Evolutionary conservation across 1,284 basidiomycete genomes (phyloP).

Genomic region (Apiotrichum gamsii): DNA sequence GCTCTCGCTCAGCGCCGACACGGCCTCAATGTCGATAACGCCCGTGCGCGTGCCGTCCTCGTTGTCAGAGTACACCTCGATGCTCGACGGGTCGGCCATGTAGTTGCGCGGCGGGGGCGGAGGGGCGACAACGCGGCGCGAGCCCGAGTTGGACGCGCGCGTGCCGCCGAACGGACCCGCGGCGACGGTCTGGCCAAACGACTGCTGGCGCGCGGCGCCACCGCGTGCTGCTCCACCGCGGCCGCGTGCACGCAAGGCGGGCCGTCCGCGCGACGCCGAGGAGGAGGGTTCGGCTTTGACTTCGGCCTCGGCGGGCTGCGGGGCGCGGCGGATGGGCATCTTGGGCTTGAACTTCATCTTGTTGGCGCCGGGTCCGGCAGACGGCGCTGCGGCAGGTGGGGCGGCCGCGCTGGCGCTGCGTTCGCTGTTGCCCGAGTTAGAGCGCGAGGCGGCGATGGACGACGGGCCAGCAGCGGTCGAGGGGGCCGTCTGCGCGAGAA

Average conservation of each 20-base stretch:
- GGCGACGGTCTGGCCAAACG: conserved; percentile 4
- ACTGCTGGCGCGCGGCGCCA: background rate
- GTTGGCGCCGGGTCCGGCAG: background rate
- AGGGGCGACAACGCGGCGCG: conserved; percentile 9
- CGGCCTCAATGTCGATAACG: conserved; percentile 78
- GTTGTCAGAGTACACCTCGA: conserved; percentile 65
- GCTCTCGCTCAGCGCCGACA: conserved; percentile 76
- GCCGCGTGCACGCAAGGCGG: conserved; percentile 2
- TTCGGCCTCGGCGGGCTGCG: conserved; percentile 17
- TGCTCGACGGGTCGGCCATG: conserved; percentile 5
- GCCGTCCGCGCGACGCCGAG: background rate
- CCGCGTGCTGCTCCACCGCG: background rate
- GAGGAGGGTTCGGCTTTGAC: conserved; percentile 7
- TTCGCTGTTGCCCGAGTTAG: background rate
- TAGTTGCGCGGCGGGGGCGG: conserved; percentile 5
- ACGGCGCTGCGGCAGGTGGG: background rate
- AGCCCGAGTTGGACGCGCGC: background rate
- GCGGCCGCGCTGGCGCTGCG: background rate
- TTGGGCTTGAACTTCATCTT: conserved; percentile 47
- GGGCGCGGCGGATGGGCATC: conserved; percentile 35
- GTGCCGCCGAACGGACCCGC: conserved; percentile 17
- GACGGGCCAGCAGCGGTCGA: background rate
- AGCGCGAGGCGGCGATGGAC: background rate
- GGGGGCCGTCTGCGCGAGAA: background rate
- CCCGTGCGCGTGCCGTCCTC: conserved; percentile 61